A percentile compares a stretch with the other conserved stretches of the same genome.
Conservation (phyloP, 352 stramenopile genomes). For the Chrysophaeum taylorii region DNA sequence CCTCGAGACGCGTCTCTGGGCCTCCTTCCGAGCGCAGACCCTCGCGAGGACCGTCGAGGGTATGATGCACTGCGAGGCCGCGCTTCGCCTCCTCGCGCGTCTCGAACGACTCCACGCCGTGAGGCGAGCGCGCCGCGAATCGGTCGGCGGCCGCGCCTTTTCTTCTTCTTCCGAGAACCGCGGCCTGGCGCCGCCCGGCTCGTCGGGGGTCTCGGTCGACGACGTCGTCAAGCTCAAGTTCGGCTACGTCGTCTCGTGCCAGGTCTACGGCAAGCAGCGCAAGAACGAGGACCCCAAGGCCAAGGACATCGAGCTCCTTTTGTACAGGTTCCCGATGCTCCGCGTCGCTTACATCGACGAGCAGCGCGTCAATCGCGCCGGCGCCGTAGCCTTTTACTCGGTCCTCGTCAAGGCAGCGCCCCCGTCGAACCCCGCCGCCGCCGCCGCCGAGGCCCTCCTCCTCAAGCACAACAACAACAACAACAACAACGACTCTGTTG, state of each 20-base stretch:
- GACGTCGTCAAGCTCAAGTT: slow-evolving; percentile 97
- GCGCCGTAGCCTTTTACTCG: slow-evolving; percentile 88
- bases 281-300: slow-evolving; percentile 95
- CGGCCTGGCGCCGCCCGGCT: not conserved
- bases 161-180: slow-evolving; percentile 8
- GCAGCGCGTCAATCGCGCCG: slow-evolving; percentile 84
- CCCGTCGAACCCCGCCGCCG: slow-evolving; percentile 45
- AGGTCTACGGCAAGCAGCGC: slow-evolving; percentile 96
- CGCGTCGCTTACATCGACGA: slow-evolving; percentile 97
- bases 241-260: slow-evolving; percentile 94
- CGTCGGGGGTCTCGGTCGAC: slow-evolving; percentile 51
- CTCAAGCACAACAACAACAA: no score
- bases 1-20: slow-evolving; percentile 84
- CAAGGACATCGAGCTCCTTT: slow-evolving; percentile 93
- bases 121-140: not conserved
- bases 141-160: not conserved
- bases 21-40: slow-evolving; percentile 92
- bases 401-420: slow-evolving; percentile 93
- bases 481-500: no score
- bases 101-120: slow-evolving; percentile 61
- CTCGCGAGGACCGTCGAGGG: slow-evolving; percentile 90
- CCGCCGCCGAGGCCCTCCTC: slow-evolving; percentile 38
- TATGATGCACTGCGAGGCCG: slow-evolving; percentile 99
- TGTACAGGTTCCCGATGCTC: slow-evolving; percentile 91
- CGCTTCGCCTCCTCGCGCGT: slow-evolving; percentile 87